Conservation (phyloP, 202 grass and related monocot genomes). For the Saccharum hybrid region DNA sequence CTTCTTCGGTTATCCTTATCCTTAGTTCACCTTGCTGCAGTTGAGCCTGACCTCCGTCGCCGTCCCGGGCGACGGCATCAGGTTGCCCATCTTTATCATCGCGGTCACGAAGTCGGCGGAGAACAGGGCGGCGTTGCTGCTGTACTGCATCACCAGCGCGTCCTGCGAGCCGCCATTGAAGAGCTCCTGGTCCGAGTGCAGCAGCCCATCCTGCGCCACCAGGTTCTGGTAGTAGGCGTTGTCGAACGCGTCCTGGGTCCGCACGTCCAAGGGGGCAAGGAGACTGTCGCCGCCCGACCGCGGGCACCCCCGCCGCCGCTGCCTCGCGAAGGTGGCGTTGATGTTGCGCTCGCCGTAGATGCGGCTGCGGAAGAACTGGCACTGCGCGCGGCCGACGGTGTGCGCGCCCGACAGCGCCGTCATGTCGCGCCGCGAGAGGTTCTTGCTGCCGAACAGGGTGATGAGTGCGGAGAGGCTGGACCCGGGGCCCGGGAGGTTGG, state of each 20-base stretch:
- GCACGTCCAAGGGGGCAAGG: neutral
- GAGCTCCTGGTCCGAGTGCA: constrained; percentile 80
- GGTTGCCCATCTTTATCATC: neutral
- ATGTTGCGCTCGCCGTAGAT: neutral
- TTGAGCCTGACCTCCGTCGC: neutral
- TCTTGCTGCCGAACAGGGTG: constrained; percentile 36
- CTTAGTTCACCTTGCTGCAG: neutral
- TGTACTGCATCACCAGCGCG: constrained; percentile 53
- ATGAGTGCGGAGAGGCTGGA: constrained; percentile 47
- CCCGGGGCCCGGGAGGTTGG: constrained; percentile 37
- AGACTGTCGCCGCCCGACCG: neutral
- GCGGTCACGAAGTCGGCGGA: neutral
- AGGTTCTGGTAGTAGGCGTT: constrained; percentile 62
- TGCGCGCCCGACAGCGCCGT: neutral
- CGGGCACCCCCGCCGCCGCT: neutral
- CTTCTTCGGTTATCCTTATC: too few species aligned
- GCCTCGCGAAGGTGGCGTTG: neutral
- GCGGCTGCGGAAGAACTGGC: neutral
- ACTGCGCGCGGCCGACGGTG: neutral
- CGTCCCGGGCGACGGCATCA: neutral
- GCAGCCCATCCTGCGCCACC: constrained; percentile 48
- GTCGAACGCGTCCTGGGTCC: constrained; percentile 60
- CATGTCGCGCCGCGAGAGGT: constrained; percentile 37
- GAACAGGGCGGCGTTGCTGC: neutral
- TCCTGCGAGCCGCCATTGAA: constrained; percentile 65